Evolutionary conservation across 257 asterid genomes (phyloP), one percentile per base, ranked within the genome.

Genomic region (Nicotiana noctiflora): DNA sequence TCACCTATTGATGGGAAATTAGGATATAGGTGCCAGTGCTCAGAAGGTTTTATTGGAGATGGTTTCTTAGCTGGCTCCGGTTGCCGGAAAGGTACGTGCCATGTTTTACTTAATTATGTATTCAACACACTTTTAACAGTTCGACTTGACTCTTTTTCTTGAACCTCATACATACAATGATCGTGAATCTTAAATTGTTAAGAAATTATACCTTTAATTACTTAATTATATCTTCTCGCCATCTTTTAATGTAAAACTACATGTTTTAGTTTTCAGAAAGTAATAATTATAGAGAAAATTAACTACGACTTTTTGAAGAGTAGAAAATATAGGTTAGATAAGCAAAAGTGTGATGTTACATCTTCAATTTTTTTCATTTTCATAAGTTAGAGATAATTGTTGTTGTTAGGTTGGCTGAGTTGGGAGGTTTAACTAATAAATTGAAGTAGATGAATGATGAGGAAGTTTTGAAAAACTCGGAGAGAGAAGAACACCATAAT

Each of bases 21-120:
- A 56, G 94, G 90, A n/a, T 84, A 89, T 63, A 86, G 93, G 68
- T 94, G 98, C 66, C 82, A 83, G 83, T 94, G 98, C 85, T 59
- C 25, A 18, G 87, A 89, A 40, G 97, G 97, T 32, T 92, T 84
- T 75, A 79, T 80, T 70, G 98, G 98, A 2, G 98, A 94, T 79
- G 98, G 98, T 4, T 94, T 88, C 83, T 51, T 8, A 5, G 86
- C 82, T 40, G 97, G 97, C n/a, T 10, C 66, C 3, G 92, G 98
- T 61, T 94, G 98, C 94, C 91, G 93, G 86, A 90, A 83, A 88
- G 98, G 98, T 94, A 83, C 12, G 23, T 79, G 2, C 2, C 0
- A 1, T 29, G 27, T 6, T 10, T 13, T 78, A 37, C 5, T 3
- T 77, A 34, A 19, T 29, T 78, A 32, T 17, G 1, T 34, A 19